Percentiles rank a stretch among this genome's conserved stretches.
Evolutionary conservation across 2,329 filamentous ascomycete genomes (phyloP).

Genomic region (Beauveria sp.): DNA sequence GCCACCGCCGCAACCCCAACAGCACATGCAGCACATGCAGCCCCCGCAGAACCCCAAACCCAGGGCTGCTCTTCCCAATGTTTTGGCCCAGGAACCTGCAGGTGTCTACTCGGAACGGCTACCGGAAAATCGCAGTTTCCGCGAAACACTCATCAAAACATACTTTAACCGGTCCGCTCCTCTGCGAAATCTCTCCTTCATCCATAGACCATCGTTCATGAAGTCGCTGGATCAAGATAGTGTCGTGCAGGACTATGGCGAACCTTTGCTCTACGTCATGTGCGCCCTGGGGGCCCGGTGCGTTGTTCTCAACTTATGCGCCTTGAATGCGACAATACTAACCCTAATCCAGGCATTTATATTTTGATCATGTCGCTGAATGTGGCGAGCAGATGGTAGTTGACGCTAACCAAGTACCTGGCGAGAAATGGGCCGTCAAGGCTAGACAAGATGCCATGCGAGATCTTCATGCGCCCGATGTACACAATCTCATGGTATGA

Average conservation of each 20-base stretch:
- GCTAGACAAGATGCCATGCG: conserved; percentile 15
- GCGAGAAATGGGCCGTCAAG: conserved; percentile 16
- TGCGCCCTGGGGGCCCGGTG: conserved; percentile 20
- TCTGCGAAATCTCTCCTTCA: conserved; percentile 18
- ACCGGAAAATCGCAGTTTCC: conserved; percentile 14
- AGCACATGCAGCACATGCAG: neutral
- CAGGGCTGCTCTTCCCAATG: neutral
- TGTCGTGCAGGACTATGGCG: conserved; percentile 17
- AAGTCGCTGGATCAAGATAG: conserved; percentile 17
- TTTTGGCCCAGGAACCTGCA: neutral
- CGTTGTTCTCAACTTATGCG: neutral
- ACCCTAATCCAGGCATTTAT: conserved; percentile 11
- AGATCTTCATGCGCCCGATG: conserved; percentile 15
- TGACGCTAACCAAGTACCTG: conserved; percentile 12
- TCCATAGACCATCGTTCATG: conserved; percentile 20
- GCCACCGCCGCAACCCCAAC: conserved; percentile 1
- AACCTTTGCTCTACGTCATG: conserved; percentile 19
- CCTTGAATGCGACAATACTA: neutral
- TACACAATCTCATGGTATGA: conserved; percentile 18
- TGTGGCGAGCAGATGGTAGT: neutral
- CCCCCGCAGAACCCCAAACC: neutral
- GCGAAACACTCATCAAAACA: conserved; percentile 13
- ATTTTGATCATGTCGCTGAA: conserved; percentile 13
- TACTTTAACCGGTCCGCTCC: conserved; percentile 19
- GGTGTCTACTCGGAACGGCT: conserved; percentile 14